A percentile compares a stretch with the other conserved stretches of the same genome.
Evolutionary conservation across 495 filamentous ascomycete genomes (phyloP).

Genomic region (Aspergillus olivimuriae): DNA sequence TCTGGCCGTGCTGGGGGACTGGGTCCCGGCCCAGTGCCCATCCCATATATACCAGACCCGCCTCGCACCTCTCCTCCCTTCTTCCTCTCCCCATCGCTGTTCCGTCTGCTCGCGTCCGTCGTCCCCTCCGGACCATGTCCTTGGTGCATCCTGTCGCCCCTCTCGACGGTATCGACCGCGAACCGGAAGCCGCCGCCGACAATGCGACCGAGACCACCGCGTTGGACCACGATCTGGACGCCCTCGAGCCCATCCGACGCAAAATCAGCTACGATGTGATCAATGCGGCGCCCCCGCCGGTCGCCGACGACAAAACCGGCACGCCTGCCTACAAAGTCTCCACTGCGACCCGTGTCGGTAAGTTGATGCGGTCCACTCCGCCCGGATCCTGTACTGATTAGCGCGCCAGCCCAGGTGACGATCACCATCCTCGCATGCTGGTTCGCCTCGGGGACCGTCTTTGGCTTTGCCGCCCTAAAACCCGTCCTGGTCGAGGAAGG

Average conservation of each 20-base stretch:
- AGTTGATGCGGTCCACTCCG: neutral
- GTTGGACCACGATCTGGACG: conserved; percentile 3
- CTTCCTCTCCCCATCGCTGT: too few relatives aligned
- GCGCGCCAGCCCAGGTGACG: conserved; percentile 55
- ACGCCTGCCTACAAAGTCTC: conserved; percentile 48
- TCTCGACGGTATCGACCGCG: conserved; percentile 35
- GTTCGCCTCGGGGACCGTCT: conserved; percentile 61
- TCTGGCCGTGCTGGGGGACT: too few relatives aligned
- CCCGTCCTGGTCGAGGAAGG: conserved; percentile 60
- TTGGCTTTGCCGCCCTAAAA: conserved; percentile 70
- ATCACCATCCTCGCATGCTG: conserved; percentile 57
- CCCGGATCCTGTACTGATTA: too few relatives aligned
- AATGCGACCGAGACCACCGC: conserved; percentile 4
- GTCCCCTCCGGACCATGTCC: conserved; percentile 30
- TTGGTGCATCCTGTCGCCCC: conserved; percentile 37
- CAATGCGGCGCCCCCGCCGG: conserved; percentile 12
- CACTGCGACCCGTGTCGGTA: conserved; percentile 43
- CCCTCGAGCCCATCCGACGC: conserved; percentile 15
- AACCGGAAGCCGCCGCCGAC: conserved; percentile 16
- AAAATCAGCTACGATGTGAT: conserved; percentile 31
- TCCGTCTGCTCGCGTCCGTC: too few relatives aligned
- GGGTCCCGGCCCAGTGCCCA: too few relatives aligned
- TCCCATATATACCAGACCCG: too few relatives aligned
- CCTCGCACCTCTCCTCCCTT: too few relatives aligned
- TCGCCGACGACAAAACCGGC: conserved; percentile 20